phyloP scores from a whole-genome alignment of 176 grass and related monocot genomes.

The Poa pratensis region DNA sequence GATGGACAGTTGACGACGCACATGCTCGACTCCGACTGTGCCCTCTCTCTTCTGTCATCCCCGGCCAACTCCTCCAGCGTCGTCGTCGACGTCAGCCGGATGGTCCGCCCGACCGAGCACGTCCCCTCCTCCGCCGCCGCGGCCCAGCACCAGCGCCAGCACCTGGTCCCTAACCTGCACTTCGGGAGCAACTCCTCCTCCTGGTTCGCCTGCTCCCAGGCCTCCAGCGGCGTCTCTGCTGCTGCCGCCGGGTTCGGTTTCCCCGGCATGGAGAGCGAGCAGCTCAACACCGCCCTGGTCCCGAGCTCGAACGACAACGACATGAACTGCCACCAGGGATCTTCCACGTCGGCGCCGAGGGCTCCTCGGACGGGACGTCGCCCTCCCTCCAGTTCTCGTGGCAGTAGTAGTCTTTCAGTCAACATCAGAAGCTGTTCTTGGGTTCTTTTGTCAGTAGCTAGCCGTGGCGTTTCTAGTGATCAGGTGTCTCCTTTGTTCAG shows the following conservation, averaged over 20 bases:
- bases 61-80: conserved; percentile 62
- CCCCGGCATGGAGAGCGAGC: conserved; percentile 49
- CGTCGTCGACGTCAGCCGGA: conserved; percentile 42
- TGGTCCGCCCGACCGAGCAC: conserved; percentile 50
- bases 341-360: conserved; percentile 66
- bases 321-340: conserved; percentile 66
- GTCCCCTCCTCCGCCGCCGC: conserved; percentile 47
- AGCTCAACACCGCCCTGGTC: conserved; percentile 48
- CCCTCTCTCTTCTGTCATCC: conserved; percentile 96
- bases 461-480: background rate
- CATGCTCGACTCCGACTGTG: conserved; percentile 69
- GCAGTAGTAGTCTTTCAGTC: conserved; percentile 42
- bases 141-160: conserved; percentile 44
- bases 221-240: conserved; percentile 28
- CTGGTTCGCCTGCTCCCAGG: conserved; percentile 55
- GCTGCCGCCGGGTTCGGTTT: conserved; percentile 42
- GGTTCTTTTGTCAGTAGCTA: conserved; percentile 27
- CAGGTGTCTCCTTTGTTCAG: conserved; percentile 20
- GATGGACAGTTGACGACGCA: conserved; percentile 44
- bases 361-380: conserved; percentile 61
- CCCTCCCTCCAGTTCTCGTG: conserved; percentile 61
- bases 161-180: conserved; percentile 54
- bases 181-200: conserved; percentile 31
- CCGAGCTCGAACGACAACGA: conserved; percentile 48
- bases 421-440: background rate